A percentile compares a stretch with the other conserved stretches of the same genome.
These are phyloP conservation scores for Seiridium cupressi DNA, from an alignment of 2,329 filamentous ascomycete species.

Conservation along the genomic window DNA sequence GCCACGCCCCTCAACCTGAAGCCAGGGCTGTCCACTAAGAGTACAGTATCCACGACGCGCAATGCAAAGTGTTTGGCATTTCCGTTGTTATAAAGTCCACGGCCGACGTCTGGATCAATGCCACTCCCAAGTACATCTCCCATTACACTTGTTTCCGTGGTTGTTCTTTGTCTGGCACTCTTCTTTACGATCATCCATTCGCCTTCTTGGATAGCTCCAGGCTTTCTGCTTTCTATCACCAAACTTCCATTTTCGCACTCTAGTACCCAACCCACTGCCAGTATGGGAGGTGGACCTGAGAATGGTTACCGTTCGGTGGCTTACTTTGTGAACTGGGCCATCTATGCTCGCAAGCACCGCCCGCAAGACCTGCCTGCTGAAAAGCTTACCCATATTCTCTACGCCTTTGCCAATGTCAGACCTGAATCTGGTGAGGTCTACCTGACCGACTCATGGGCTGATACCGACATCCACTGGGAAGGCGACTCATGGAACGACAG, in stretches of 20 bases:
- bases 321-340: slow-evolving; percentile 80
- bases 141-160: background rate
- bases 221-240: background rate
- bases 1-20: slow-evolving; percentile 13
- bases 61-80: slow-evolving; percentile 1
- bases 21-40: background rate
- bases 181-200: slow-evolving; percentile 3
- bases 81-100: slow-evolving; percentile 1
- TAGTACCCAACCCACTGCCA: background rate
- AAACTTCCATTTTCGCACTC: background rate
- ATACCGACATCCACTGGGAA: slow-evolving; percentile 72
- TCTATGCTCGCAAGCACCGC: slow-evolving; percentile 82
- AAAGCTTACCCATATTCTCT: slow-evolving; percentile 84
- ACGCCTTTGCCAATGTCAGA: slow-evolving; percentile 85
- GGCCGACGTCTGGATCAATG: background rate
- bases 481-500: slow-evolving; percentile 68
- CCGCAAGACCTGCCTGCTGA: slow-evolving; percentile 80
- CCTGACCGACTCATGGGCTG: slow-evolving; percentile 62
- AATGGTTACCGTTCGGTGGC: slow-evolving; percentile 64
- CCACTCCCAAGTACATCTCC: background rate
- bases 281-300: slow-evolving; percentile 42
- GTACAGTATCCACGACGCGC: slow-evolving; percentile 3
- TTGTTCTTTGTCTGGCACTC: slow-evolving; percentile 1
- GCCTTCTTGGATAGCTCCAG: background rate
- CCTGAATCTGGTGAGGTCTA: slow-evolving; percentile 79